Conservation (phyloP, 352 stramenopile genomes). For the Hyaloperonospora brassicae region DNA sequence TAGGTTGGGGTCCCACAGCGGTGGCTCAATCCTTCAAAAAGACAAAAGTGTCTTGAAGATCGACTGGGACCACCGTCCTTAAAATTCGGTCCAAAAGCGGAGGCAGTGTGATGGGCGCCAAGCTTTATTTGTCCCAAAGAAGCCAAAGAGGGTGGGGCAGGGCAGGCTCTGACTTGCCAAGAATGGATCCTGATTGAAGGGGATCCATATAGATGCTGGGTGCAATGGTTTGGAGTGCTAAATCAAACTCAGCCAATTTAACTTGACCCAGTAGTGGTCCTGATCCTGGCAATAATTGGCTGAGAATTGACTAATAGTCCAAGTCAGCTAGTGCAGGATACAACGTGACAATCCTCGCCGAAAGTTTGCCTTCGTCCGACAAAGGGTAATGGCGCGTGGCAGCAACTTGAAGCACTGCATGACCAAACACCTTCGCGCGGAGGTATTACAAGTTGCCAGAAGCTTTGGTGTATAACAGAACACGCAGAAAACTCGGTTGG, state of each 20-base stretch:
- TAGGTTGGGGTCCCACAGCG: no score
- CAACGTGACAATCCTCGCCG: background rate
- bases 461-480: background rate
- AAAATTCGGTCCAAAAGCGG: background rate
- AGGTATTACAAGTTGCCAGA: background rate
- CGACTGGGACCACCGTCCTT: background rate
- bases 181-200: background rate
- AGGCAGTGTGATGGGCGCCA: background rate
- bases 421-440: background rate
- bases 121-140: background rate
- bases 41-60: background rate
- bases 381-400: background rate
- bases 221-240: background rate
- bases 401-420: background rate
- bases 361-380: background rate
- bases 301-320: background rate
- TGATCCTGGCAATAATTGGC: background rate
- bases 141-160: background rate
- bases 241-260: background rate
- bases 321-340: no score
- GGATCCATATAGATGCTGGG: conserved; percentile 1
- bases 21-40: no score
- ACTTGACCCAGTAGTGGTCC: background rate
- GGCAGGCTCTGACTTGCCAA: background rate
- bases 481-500: background rate